Percentiles rank a stretch among this genome's conserved stretches.
phyloP scores from a whole-genome alignment of 805 yeast species.

The Lachancea dasiensis region DNA sequence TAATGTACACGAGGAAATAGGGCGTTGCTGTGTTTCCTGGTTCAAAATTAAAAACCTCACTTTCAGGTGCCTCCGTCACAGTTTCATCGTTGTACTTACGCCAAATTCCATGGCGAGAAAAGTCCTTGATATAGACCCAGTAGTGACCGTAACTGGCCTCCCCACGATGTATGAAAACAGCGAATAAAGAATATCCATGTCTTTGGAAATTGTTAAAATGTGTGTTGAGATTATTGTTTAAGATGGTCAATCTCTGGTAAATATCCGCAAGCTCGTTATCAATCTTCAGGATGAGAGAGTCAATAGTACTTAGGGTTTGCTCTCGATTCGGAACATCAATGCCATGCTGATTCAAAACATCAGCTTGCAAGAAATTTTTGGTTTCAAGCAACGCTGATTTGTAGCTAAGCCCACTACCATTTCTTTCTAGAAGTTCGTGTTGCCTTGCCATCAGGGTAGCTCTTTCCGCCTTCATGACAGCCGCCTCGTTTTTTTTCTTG shows the following conservation, averaged over 20 bases:
- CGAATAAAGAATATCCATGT: slow-evolving; percentile 78
- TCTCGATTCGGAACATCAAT: slow-evolving; percentile 32
- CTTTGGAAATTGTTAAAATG: slow-evolving; percentile 59
- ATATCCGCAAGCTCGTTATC: slow-evolving; percentile 41
- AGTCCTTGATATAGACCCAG: slow-evolving; percentile 89
- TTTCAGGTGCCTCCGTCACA: slow-evolving; percentile 70
- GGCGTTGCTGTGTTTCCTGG: slow-evolving; percentile 87
- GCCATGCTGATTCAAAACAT: slow-evolving; percentile 38
- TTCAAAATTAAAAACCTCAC: slow-evolving; percentile 60
- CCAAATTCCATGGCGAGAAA: slow-evolving; percentile 51
- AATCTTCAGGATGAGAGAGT: slow-evolving; percentile 41
- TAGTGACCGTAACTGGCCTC: slow-evolving; percentile 96
- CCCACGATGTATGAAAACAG: slow-evolving; percentile 91
- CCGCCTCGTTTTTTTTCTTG: slow-evolving; percentile 47
- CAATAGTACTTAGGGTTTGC: slow-evolving; percentile 28
- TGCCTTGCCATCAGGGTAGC: slow-evolving; percentile 39
- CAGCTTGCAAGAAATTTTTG: slow-evolving; percentile 46
- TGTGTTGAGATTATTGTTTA: slow-evolving; percentile 45
- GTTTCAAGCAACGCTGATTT: slow-evolving; percentile 53
- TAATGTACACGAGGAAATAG: slow-evolving; percentile 80
- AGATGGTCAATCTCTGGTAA: slow-evolving; percentile 36
- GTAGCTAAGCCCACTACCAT: slow-evolving; percentile 45
- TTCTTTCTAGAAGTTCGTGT: slow-evolving; percentile 37
- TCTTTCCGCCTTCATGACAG: slow-evolving; percentile 54
- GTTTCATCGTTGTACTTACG: slow-evolving; percentile 91